These are phyloP conservation scores for Echium plantagineum DNA, from an alignment of 257 asterid species.

Conservation along the genomic window DNA sequence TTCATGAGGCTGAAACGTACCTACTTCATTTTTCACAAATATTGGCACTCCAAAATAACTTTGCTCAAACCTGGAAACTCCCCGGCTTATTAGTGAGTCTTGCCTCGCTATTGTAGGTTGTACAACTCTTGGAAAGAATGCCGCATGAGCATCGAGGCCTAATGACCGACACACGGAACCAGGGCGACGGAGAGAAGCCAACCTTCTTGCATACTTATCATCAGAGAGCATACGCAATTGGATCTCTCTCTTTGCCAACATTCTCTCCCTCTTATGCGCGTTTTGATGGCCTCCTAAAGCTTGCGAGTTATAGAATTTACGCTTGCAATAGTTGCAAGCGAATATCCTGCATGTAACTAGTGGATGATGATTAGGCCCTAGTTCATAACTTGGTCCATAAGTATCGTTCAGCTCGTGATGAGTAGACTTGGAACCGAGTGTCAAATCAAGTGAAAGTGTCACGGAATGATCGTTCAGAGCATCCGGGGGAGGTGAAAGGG, in stretches of 20 bases:
- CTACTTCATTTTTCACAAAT: slow-evolving; percentile 49
- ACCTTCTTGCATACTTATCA: slow-evolving; percentile 62
- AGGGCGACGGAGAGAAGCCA: slow-evolving; percentile 76
- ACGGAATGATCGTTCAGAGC: not conserved
- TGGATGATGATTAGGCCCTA: slow-evolving; percentile 27
- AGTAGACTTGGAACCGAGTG: slow-evolving; percentile 41
- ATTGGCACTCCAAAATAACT: slow-evolving; percentile 52
- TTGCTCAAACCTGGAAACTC: slow-evolving; percentile 58
- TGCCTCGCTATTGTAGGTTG: slow-evolving; percentile 24
- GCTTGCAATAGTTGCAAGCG: slow-evolving; percentile 84
- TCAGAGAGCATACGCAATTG: slow-evolving; percentile 76
- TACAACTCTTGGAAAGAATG: slow-evolving; percentile 38
- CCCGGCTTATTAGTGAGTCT: slow-evolving; percentile 18
- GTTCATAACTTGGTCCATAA: slow-evolving; percentile 12
- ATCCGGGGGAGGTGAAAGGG: no score
- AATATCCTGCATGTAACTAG: slow-evolving; percentile 33
- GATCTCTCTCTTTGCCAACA: slow-evolving; percentile 83
- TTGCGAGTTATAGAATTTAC: slow-evolving; percentile 91
- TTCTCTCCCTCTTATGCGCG: slow-evolving; percentile 89
- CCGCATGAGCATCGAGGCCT: slow-evolving; percentile 72
- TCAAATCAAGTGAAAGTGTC: slow-evolving; percentile 58
- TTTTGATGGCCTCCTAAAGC: slow-evolving; percentile 96
- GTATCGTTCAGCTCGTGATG: slow-evolving; percentile 17
- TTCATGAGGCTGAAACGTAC: slow-evolving; percentile 79
- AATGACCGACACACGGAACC: slow-evolving; percentile 61